Evolutionary conservation across 1,284 basidiomycete genomes (phyloP).

Genomic region (Ganoderma multipileum): DNA sequence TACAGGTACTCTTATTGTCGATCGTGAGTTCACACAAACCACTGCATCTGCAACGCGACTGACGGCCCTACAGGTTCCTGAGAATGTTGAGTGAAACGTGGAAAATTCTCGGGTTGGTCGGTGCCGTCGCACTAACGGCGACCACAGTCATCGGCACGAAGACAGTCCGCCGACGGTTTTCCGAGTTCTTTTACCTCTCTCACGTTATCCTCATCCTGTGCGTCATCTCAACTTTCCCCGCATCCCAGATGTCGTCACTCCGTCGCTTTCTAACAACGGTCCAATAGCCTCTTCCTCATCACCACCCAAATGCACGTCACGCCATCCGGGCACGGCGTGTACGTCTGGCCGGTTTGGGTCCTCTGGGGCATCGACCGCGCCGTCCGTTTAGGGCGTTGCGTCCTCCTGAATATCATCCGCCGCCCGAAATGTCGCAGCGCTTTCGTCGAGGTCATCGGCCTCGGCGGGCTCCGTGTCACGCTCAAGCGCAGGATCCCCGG

Average conservation of each 20-base stretch:
- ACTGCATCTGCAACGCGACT: not conserved
- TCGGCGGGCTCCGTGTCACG: constrained; percentile 48
- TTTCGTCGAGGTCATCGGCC: constrained; percentile 42
- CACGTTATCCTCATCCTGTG: constrained; percentile 47
- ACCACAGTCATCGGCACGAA: constrained; percentile 43
- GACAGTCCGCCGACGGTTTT: constrained; percentile 44
- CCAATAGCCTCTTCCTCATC: constrained; percentile 27
- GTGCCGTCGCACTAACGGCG: constrained; percentile 41
- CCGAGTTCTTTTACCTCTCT: constrained; percentile 51
- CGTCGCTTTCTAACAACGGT: not conserved
- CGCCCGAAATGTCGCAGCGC: constrained; percentile 37
- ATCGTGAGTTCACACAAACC: constrained; percentile 4
- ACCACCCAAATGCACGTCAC: constrained; percentile 30
- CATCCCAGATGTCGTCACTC: not conserved
- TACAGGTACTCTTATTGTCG: constrained; percentile 19
- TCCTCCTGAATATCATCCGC: constrained; percentile 46
- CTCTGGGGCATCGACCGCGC: constrained; percentile 52
- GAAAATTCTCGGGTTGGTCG: constrained; percentile 38
- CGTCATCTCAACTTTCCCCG: constrained; percentile 9
- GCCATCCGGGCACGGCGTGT: constrained; percentile 28
- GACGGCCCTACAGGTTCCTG: constrained; percentile 1
- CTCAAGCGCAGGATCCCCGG: constrained; percentile 38
- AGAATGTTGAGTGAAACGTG: constrained; percentile 21
- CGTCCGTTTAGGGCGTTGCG: constrained; percentile 41
- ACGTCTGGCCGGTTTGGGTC: constrained; percentile 46